Evolutionary conservation across 495 filamentous ascomycete species (phyloP).

Genomic region (Xylaria acuta): DNA sequence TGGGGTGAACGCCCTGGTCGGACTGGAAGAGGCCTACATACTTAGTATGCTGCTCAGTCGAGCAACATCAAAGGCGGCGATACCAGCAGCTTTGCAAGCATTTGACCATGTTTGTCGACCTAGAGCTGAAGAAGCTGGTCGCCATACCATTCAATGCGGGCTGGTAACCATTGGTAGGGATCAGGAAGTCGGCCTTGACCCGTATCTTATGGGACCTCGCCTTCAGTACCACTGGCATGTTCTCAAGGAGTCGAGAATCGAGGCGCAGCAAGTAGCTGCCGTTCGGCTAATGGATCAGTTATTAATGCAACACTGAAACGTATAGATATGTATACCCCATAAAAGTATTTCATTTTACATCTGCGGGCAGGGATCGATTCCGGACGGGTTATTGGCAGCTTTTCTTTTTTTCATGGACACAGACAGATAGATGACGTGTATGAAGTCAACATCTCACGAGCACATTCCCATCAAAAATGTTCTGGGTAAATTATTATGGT

Average conservation of each 20-base stretch:
- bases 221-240: conserved; percentile 33
- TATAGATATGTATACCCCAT: not conserved
- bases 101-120: conserved; percentile 39
- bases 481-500: not conserved
- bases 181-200: conserved; percentile 34
- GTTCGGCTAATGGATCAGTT: conserved; percentile 35
- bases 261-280: conserved; percentile 27
- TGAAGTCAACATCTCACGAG: not conserved
- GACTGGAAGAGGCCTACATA: conserved; percentile 36
- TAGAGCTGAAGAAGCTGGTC: conserved; percentile 32
- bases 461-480: not conserved
- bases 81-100: conserved; percentile 36
- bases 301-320: not conserved
- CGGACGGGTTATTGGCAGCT: not conserved
- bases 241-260: conserved; percentile 26
- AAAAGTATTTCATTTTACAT: not conserved
- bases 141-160: conserved; percentile 28
- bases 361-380: not conserved
- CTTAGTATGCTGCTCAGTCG: conserved; percentile 35
- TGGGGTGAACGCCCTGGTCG: conserved; percentile 28
- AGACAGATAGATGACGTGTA: not conserved
- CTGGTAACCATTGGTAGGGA: conserved; percentile 31
- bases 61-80: conserved; percentile 29
- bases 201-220: conserved; percentile 30
- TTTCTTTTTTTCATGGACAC: not conserved